Evolutionary conservation across 75 land plant genomes (phyloP), one percentile per base, ranked within the genome.

Genomic region (Ceratopteris richardii): DNA sequence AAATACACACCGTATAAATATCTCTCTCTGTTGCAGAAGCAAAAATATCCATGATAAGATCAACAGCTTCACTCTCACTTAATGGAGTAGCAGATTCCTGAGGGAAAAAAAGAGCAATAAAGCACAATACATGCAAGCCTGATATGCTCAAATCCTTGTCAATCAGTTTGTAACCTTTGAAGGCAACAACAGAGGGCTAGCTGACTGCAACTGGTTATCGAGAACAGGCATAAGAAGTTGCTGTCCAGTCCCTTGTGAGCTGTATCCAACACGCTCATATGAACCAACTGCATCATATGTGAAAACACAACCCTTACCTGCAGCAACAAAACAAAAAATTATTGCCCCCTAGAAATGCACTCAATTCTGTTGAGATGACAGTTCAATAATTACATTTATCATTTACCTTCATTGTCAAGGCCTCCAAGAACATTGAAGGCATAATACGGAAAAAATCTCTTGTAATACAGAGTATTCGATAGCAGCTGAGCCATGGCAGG

Each of bases 281-380:
- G 97, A 92, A 6, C 97, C 97, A 57, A 92, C 97, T 41, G 97
- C 97, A 83, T 92, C 97, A 70, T 92, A 92, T 19, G 90, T 85
- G 63, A 71, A 92, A 17, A 88, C 97, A 82, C 97, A 92, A 26
- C 97, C 97, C 66, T 85, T 92, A 29, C 97, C 97, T 92, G 74
- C 20, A 51, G 26, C 39, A 42, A 12, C 26, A 5, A 44, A 1
- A 25, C 10, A 14, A 26, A 22, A 4, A 18, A 13, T 30, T 17
- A 42, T 29, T 7, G 4, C 21, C 5, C 3, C 4, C 48, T 14
- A 9, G 18, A 11, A 51, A 7, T 20, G 24, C 54, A n/a, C n/a
- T n/a, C n/a, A n/a, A n/a, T n/a, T n/a, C 7, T 33, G 37, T 33
- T 9, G 9, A 33, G 9, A 33, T 33, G 3, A 9, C 37, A 25